Percentiles rank a stretch among this genome's conserved stretches.
Evolutionary conservation across 805 yeast species (phyloP).

Genomic region (Cyberlindnera bimundalis): DNA sequence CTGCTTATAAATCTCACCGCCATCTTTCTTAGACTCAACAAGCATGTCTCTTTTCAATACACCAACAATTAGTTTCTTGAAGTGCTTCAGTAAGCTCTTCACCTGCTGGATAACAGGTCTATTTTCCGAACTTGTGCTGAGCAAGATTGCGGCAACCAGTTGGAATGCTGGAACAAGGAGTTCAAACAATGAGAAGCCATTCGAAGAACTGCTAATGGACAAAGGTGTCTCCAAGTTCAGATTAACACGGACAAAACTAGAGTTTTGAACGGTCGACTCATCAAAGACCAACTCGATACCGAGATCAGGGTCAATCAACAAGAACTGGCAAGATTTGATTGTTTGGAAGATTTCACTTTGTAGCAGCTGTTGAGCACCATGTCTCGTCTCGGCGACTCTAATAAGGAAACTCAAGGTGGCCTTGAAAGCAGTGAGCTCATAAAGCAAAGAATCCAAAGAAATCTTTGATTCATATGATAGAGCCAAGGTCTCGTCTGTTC

Average conservation of each 20-base stretch:
- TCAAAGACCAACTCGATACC: constrained; percentile 56
- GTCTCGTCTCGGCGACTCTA: constrained; percentile 70
- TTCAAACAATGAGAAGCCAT: constrained; percentile 56
- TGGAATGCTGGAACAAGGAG: constrained; percentile 73
- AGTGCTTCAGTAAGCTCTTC: constrained; percentile 45
- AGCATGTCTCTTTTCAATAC: constrained; percentile 56
- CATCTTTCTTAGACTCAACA: constrained; percentile 28
- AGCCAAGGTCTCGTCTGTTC: constrained; percentile 61
- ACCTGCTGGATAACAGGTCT: constrained; percentile 53
- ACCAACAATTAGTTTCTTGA: constrained; percentile 55
- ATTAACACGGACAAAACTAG: constrained; percentile 39
- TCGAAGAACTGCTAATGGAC: constrained; percentile 30
- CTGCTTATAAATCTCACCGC: constrained; percentile 25
- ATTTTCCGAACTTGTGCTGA: constrained; percentile 79
- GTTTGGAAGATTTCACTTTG: constrained; percentile 70
- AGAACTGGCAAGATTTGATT: constrained; percentile 52
- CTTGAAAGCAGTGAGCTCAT: constrained; percentile 76
- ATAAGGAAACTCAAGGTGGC: constrained; percentile 65
- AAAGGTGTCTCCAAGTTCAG: constrained; percentile 53
- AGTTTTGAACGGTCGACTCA: constrained; percentile 29
- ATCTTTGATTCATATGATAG: constrained; percentile 35
- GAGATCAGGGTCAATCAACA: constrained; percentile 73
- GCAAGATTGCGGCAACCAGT: constrained; percentile 57
- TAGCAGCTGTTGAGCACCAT: constrained; percentile 73
- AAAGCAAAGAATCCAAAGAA: constrained; percentile 52